Base-by-base conservation (phyloP, 805 yeast species). In the Yarrowia sp. region DNA sequence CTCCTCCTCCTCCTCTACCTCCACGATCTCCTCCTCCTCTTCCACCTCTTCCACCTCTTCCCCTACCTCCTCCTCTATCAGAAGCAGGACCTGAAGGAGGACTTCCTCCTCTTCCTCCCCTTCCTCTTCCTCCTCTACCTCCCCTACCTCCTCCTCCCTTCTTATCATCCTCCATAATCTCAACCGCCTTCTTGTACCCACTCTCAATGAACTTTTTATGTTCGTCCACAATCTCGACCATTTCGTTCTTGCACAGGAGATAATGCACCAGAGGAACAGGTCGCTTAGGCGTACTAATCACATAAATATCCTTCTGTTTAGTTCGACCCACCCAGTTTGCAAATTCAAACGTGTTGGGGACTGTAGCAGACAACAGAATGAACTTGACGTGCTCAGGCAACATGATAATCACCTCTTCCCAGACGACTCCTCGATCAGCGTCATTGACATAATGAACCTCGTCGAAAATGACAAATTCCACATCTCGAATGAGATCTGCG, bases 241-340 rank as follows among this genome's bases (percentile, higher is more conserved):
- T 74, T 63, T 87, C 81, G 65, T 85, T 83, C 69, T 90, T 91
- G 0, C 96, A 93, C 90, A 96, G 91, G 13, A 90, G 78, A 68
- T 81, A 87, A 43, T 93, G 89, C 72, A 90, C 97, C 65, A 95
- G 77, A 0, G 99, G 99, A 22, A 95, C 96, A 0, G 99, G 99
- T 74, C 99, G 86, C 74, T 95, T 90, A 11, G 96, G 92, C 0
- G 99, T 95, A 0, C 97, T 91, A 18, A 95, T 95, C 55, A 95
- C 99, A 71, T 95, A 93, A 8, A 95, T 93, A 72, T 95, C 96
- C 74, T 92, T 93, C 71, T 90, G 92, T 73, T 95, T 95, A 0
- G 99, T 95, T 75, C 99, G 83, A 4, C 99, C 98, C 17, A 95
- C 93, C 99, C 99, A 95, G 69, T 88, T 90, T 8, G 99, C 99